A percentile compares a stretch with the other conserved stretches of the same genome.
These are phyloP conservation scores for Davidsoniella neocaledoniae DNA, from an alignment of 2,329 filamentous ascomycete genomes.

Conservation along the genomic window DNA sequence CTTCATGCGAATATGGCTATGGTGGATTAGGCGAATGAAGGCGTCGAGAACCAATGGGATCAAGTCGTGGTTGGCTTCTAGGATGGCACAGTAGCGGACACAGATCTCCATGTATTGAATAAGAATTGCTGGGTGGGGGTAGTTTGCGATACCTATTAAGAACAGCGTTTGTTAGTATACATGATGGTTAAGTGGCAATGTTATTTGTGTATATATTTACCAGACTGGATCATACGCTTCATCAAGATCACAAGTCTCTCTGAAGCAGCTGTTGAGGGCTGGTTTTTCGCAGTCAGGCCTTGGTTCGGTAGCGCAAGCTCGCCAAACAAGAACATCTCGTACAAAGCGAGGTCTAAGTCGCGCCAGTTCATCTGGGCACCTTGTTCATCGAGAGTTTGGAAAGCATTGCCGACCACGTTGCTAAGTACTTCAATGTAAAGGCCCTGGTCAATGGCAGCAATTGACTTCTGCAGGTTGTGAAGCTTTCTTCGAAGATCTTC, in stretches of 20 bases:
- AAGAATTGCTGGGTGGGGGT: conserved; percentile 79
- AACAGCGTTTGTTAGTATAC: conserved; percentile 15
- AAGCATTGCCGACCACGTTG: conserved; percentile 73
- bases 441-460: conserved; percentile 73
- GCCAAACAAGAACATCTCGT: conserved; percentile 93
- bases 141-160: conserved; percentile 56
- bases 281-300: conserved; percentile 71
- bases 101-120: conserved; percentile 98
- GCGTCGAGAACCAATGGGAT: conserved; percentile 80
- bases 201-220: conserved; percentile 31
- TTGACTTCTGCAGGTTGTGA: conserved; percentile 79
- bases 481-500: conserved; percentile 82
- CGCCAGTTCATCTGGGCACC: conserved; percentile 75
- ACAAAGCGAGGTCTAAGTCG: conserved; percentile 79
- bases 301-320: conserved; percentile 82
- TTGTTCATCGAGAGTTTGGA: conserved; percentile 60
- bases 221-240: conserved; percentile 84
- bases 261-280: conserved; percentile 61
- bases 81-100: conserved; percentile 83
- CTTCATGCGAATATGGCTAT: conserved; percentile 71
- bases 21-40: conserved; percentile 81
- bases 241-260: conserved; percentile 83
- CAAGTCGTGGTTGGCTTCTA: conserved; percentile 65
- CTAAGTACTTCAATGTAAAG: conserved; percentile 82
- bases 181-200: conserved; percentile 7